These are phyloP conservation scores for Dryas drummondii DNA, from an alignment of 306 rosid genomes.

Conservation along the genomic window DNA sequence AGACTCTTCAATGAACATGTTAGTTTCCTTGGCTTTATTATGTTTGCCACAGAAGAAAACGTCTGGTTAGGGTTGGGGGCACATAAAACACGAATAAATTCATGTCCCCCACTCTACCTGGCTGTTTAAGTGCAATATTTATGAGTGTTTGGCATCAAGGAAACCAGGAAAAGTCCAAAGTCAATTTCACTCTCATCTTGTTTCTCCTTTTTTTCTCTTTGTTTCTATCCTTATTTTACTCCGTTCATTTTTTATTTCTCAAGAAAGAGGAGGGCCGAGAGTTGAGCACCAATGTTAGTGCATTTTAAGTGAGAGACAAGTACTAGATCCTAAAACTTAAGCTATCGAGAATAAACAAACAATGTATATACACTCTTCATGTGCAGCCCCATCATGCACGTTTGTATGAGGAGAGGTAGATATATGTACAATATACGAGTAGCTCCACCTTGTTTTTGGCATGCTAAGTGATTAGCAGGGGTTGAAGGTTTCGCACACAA, in stretches of 20 bases:
- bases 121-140: neutral
- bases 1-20: neutral
- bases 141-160: neutral
- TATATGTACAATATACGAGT: too few species aligned
- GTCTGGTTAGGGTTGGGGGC: conserved; percentile 8
- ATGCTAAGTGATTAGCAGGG: too few species aligned
- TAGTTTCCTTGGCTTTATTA: neutral
- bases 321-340: neutral
- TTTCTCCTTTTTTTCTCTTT: neutral
- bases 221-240: neutral
- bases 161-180: neutral
- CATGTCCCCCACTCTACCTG: neutral
- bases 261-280: neutral
- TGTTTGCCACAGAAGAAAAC: neutral
- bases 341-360: too few species aligned
- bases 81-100: neutral
- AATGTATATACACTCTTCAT: too few species aligned
- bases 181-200: neutral
- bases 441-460: too few species aligned
- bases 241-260: neutral
- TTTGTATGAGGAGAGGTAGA: too few species aligned
- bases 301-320: neutral
- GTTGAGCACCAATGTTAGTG: too few species aligned
- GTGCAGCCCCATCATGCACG: too few species aligned
- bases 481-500: too few species aligned